phyloP scores from a whole-genome alignment of 176 grass and related monocot genomes.

The Elaeis guineensis region DNA sequence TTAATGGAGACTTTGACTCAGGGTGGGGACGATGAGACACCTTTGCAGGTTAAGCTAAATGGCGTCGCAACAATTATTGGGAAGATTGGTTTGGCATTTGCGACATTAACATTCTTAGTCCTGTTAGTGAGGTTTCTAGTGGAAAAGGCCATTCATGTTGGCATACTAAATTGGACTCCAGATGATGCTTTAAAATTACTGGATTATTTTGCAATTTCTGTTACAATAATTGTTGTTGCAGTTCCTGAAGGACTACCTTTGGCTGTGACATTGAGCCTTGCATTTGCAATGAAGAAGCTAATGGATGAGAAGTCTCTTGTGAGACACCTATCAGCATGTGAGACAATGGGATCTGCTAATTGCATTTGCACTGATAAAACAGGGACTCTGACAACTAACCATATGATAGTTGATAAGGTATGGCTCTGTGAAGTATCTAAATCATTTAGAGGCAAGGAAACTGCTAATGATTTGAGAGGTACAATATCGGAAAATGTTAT shows the following conservation, averaged over 20 bases:
- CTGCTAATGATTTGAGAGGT: slow-evolving; percentile 37
- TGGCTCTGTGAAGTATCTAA: slow-evolving; percentile 46
- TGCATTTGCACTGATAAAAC: slow-evolving; percentile 99
- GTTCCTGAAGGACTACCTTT: slow-evolving; percentile 89
- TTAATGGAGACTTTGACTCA: slow-evolving; percentile 91
- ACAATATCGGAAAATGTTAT: slow-evolving; percentile 39
- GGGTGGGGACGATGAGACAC: slow-evolving; percentile 89
- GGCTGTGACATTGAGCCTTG: slow-evolving; percentile 86
- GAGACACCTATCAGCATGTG: slow-evolving; percentile 82
- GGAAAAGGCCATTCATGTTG: slow-evolving; percentile 30
- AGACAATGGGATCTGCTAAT: slow-evolving; percentile 94
- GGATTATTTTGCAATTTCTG: slow-evolving; percentile 76
- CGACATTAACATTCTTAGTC: slow-evolving; percentile 67
- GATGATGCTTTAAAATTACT: slow-evolving; percentile 66
- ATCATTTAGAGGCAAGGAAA: slow-evolving; percentile 39
- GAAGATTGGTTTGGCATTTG: slow-evolving; percentile 84
- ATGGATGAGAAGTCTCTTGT: slow-evolving; percentile 93
- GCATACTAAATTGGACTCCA: slow-evolving; percentile 36
- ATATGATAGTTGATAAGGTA: slow-evolving; percentile 94
- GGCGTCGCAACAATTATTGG: slow-evolving; percentile 97
- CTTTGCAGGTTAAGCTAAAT: slow-evolving; percentile 94
- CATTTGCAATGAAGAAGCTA: slow-evolving; percentile 96
- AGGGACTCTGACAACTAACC: slow-evolving; percentile 87
- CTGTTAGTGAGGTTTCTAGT: slow-evolving; percentile 58
- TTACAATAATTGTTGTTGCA: slow-evolving; percentile 90